Conservation (phyloP, 2,329 filamentous ascomycete genomes). For the Xylariaceae sp. region DNA sequence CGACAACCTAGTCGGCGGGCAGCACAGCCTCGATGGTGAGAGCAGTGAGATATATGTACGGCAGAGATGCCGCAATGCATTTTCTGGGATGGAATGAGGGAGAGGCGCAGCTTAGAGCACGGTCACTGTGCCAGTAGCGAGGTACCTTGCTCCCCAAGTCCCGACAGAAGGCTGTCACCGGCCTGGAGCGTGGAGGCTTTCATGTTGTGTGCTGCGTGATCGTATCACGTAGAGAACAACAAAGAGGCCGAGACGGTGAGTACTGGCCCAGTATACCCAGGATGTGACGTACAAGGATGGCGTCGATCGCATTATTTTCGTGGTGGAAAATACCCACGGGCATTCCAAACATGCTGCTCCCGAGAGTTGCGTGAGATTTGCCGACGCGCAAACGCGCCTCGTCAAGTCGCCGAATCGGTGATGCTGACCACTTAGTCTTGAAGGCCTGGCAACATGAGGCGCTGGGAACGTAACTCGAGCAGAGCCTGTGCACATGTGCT, state of each 20-base stretch:
- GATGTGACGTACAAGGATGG: conserved; percentile 15
- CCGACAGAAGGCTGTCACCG: too few relatives aligned
- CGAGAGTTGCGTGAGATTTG: conserved; percentile 18
- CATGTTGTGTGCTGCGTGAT: background rate
- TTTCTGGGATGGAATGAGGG: too few relatives aligned
- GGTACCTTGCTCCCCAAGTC: too few relatives aligned
- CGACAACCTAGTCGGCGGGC: too few relatives aligned
- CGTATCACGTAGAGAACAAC: background rate
- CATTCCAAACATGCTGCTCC: conserved; percentile 13
- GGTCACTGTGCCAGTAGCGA: too few relatives aligned
- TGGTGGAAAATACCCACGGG: conserved; percentile 8
- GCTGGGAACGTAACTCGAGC: conserved; percentile 15
- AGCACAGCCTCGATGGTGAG: too few relatives aligned
- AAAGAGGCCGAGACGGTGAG: conserved; percentile 4
- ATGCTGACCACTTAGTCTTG: conserved; percentile 1
- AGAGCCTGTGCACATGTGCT: conserved; percentile 21
- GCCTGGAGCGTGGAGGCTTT: too few relatives aligned
- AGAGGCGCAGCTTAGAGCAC: too few relatives aligned
- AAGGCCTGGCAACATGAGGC: background rate
- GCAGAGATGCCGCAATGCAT: too few relatives aligned
- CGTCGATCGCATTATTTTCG: conserved; percentile 19
- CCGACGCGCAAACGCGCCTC: conserved; percentile 9
- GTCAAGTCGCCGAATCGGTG: conserved; percentile 4
- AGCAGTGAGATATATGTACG: too few relatives aligned
- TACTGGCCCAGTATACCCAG: conserved; percentile 9